Percentiles rank a stretch among this genome's conserved stretches.
phyloP scores from a whole-genome alignment of 176 grass and related monocot species.

The Elymus sibiricus region DNA sequence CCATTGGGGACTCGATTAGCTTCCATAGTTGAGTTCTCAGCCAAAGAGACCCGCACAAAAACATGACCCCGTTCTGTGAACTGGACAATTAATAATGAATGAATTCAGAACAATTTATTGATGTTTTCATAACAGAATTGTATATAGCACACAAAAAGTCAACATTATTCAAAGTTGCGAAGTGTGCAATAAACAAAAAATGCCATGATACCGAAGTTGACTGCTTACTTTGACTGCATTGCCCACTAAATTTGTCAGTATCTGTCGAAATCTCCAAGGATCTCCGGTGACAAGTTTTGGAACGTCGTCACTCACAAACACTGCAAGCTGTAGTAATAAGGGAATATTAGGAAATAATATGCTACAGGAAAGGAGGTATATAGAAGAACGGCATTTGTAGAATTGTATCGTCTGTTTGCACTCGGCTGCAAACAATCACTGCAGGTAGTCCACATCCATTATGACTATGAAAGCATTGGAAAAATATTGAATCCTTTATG shows the following conservation, averaged over 20 bases:
- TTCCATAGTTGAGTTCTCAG: constrained; percentile 46
- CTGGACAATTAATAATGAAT: constrained; percentile 41
- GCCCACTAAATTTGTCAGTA: constrained; percentile 94
- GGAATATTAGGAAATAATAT: constrained; percentile 20
- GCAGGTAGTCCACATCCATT: background rate
- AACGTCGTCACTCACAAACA: constrained; percentile 82
- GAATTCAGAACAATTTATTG: constrained; percentile 12
- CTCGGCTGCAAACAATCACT: background rate
- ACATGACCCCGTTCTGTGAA: constrained; percentile 93
- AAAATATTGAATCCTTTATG: background rate
- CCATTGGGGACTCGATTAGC: constrained; percentile 27
- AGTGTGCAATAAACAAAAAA: background rate
- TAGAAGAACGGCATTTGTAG: background rate
- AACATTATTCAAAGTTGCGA: background rate
- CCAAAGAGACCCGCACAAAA: constrained; percentile 79
- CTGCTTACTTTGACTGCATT: constrained; percentile 92
- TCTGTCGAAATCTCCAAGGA: constrained; percentile 88
- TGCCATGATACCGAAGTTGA: constrained; percentile 16
- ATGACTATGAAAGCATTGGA: background rate
- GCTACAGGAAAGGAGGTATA: background rate
- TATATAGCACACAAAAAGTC: background rate
- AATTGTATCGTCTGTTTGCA: constrained; percentile 6
- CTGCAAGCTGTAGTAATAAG: constrained; percentile 72
- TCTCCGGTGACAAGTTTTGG: constrained; percentile 82
- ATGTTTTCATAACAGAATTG: background rate